Conservation (phyloP, 2,329 filamentous ascomycete genomes). For the Arachnomyces sp. region DNA sequence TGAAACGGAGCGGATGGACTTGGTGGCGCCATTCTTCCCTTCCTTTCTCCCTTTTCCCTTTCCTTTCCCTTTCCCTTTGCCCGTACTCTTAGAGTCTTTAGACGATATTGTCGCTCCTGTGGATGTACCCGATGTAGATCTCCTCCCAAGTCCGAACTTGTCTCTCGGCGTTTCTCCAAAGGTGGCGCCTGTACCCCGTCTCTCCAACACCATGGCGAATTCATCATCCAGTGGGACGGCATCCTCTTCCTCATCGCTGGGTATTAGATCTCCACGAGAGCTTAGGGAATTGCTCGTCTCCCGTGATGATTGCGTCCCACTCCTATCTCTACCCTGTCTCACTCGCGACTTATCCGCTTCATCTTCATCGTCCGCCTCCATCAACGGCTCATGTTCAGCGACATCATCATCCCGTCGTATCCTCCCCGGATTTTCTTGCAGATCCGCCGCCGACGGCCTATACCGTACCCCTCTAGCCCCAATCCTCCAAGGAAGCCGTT, state of each 20-base stretch:
- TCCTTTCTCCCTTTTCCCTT: constrained; percentile 22
- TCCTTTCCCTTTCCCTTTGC: constrained; percentile 26
- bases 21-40: constrained; percentile 14
- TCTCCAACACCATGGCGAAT: constrained; percentile 74
- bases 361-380: constrained; percentile 53
- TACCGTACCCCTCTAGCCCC: constrained; percentile 73
- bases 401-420: constrained; percentile 38
- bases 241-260: constrained; percentile 88
- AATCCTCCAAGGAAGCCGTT: constrained; percentile 75
- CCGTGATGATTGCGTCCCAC: constrained; percentile 70
- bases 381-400: constrained; percentile 58
- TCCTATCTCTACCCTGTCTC: constrained; percentile 54
- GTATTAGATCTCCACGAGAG: constrained; percentile 82
- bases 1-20: constrained; percentile 19
- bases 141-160: constrained; percentile 39
- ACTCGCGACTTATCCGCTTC: constrained; percentile 21
- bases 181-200: constrained; percentile 52
- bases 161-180: constrained; percentile 65
- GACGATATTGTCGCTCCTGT: constrained; percentile 41
- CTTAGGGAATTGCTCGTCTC: constrained; percentile 79
- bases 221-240: constrained; percentile 89
- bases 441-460: constrained; percentile 80
- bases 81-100: constrained; percentile 31
- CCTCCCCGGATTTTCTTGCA: constrained; percentile 76
- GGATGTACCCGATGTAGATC: constrained; percentile 40